These are phyloP conservation scores for Macrocybe gigantea DNA, from an alignment of 768 basidiomycete genomes.

Conservation along the genomic window DNA sequence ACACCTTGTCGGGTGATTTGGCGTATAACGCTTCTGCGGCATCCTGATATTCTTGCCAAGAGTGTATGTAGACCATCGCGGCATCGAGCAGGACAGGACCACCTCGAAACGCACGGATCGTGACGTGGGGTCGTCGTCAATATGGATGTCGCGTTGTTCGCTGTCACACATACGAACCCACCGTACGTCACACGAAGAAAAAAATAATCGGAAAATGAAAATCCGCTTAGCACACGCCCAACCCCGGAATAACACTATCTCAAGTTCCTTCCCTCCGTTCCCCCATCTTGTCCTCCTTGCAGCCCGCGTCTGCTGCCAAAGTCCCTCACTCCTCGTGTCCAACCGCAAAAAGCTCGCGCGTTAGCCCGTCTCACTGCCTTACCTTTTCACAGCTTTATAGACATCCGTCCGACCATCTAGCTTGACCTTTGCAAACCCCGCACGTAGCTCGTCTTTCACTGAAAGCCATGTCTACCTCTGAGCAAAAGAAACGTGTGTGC, in stretches of 20 bases:
- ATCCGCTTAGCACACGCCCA: too few relatives aligned
- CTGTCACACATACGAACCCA: slow-evolving; percentile 6
- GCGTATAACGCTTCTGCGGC: slow-evolving; percentile 83
- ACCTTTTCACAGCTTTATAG: too few relatives aligned
- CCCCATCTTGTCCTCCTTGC: too few relatives aligned
- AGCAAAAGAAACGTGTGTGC: slow-evolving; percentile 28
- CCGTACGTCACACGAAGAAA: slow-evolving; percentile 13
- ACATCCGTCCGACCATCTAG: too few relatives aligned
- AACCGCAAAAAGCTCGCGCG: too few relatives aligned
- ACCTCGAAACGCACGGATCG: slow-evolving; percentile 10
- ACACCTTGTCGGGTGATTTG: slow-evolving; percentile 71
- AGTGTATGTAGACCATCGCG: slow-evolving; percentile 84
- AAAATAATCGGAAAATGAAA: background rate
- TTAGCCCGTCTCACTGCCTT: too few relatives aligned
- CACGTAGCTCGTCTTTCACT: background rate
- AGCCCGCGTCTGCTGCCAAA: too few relatives aligned
- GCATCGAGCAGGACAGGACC: slow-evolving; percentile 27
- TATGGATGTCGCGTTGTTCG: slow-evolving; percentile 6
- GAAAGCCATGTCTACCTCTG: slow-evolving; percentile 14
- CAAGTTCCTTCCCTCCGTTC: too few relatives aligned
- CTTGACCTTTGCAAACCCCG: too few relatives aligned
- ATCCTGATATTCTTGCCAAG: slow-evolving; percentile 88
- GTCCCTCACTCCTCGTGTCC: too few relatives aligned
- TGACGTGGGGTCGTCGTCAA: slow-evolving; percentile 17
- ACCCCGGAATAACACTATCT: too few relatives aligned